Conservation (phyloP, 371 early-diverging fungal species). For the Actinomucor elegans region DNA sequence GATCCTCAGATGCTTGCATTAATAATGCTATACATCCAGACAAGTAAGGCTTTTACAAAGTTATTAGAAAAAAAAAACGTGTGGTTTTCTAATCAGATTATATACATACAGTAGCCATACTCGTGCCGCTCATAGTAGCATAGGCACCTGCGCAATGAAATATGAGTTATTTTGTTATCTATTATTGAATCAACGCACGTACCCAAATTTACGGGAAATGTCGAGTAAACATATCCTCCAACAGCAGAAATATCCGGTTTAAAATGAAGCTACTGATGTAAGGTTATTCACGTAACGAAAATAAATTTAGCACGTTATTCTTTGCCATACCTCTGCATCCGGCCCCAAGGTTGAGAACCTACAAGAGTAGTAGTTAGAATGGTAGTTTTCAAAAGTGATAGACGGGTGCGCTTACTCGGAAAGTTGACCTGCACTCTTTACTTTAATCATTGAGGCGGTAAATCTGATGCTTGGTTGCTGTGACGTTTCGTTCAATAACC, state of each 20-base stretch:
- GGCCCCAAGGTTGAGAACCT: constrained; percentile 20
- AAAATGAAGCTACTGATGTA: constrained; percentile 7
- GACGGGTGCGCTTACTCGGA: constrained; percentile 12
- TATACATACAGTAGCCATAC: constrained; percentile 18
- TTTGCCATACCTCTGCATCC: constrained; percentile 11
- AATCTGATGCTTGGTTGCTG: neutral
- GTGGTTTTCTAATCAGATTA: no score
- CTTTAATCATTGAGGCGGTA: neutral
- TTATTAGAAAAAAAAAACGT: no score
- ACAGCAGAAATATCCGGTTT: constrained; percentile 21
- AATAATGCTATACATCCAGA: constrained; percentile 58
- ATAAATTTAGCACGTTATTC: no score
- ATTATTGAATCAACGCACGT: no score
- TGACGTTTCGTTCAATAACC: neutral
- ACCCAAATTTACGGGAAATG: constrained; percentile 10
- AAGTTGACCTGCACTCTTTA: neutral
- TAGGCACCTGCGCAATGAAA: constrained; percentile 2
- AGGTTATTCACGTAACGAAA: neutral
- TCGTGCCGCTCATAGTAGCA: constrained; percentile 13
- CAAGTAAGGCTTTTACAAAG: constrained; percentile 59
- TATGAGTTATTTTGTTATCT: neutral
- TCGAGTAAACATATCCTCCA: constrained; percentile 18
- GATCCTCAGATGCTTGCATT: constrained; percentile 32
- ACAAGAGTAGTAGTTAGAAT: no score
- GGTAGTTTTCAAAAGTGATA: no score